Percentiles rank a stretch among this genome's conserved stretches.
Evolutionary conservation across 139 green algal genomes (phyloP).

Genomic region (Asterochloris sp.): DNA sequence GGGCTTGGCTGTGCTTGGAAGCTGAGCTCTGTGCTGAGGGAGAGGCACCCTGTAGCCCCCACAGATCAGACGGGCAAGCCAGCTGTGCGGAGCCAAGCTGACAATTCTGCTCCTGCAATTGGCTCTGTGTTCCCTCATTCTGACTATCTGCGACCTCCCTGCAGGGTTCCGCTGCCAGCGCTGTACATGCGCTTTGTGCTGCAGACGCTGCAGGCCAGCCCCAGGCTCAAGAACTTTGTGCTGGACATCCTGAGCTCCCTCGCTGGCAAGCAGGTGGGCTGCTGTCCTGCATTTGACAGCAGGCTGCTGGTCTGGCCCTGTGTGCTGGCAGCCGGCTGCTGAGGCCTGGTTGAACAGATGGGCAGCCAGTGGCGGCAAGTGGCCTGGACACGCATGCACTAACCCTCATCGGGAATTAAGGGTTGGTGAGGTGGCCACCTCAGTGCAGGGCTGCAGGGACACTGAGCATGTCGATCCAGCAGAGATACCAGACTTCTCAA

Average conservation of each 20-base stretch:
- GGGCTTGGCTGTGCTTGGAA: too few relatives aligned
- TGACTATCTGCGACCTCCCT: background rate
- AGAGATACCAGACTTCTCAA: background rate
- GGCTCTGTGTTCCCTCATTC: too few relatives aligned
- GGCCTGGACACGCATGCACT: background rate
- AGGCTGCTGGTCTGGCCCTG: background rate
- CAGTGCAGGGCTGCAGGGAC: background rate
- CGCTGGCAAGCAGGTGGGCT: slow-evolving; percentile 49
- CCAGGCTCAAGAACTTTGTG: slow-evolving; percentile 49
- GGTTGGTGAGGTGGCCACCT: background rate
- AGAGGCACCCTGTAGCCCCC: too few relatives aligned
- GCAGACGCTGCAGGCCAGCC: slow-evolving; percentile 46
- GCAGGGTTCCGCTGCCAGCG: slow-evolving; percentile 42
- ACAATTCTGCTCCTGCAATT: too few relatives aligned
- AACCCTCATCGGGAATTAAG: background rate
- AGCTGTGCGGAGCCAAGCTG: too few relatives aligned
- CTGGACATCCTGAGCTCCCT: slow-evolving; percentile 59
- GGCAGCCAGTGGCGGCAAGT: background rate
- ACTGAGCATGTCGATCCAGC: background rate
- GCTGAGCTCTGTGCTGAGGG: too few relatives aligned
- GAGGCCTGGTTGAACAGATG: background rate
- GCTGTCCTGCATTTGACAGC: background rate
- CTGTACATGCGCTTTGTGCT: slow-evolving; percentile 76
- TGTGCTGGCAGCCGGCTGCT: background rate
- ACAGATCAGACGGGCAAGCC: too few relatives aligned